phyloP scores from a whole-genome alignment of 345 rosid species.

The Pugionium cornutum region DNA sequence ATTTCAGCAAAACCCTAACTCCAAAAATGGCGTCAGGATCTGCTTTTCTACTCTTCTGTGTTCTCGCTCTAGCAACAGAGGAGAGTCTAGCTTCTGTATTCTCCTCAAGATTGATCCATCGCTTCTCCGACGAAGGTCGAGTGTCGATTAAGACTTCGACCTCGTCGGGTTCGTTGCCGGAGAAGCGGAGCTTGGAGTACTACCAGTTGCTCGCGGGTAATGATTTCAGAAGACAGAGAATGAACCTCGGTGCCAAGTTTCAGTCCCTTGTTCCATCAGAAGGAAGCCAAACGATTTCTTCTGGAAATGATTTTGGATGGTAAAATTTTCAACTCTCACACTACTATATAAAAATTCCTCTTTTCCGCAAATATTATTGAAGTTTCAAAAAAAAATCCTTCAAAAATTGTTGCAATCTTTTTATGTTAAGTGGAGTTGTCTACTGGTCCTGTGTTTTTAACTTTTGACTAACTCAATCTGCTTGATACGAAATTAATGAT shows the following conservation, averaged over 20 bases:
- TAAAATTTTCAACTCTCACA: slow-evolving; percentile 21
- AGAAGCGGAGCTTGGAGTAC: slow-evolving; percentile 60
- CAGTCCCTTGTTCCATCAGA: slow-evolving; percentile 69
- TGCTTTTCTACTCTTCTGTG: slow-evolving; percentile 27
- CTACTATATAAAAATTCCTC: not conserved
- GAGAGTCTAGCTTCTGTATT: slow-evolving; percentile 35
- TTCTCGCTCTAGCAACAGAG: slow-evolving; percentile 16
- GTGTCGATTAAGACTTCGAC: slow-evolving; percentile 38
- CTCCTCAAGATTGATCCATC: slow-evolving; percentile 68
- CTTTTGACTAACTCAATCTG: not conserved
- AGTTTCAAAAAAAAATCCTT: not conserved
- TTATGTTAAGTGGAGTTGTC: not conserved
- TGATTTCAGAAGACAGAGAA: slow-evolving; percentile 67
- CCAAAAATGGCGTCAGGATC: slow-evolving; percentile 41
- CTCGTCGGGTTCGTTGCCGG: slow-evolving; percentile 47
- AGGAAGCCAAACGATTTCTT: slow-evolving; percentile 68
- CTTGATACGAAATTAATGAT: not conserved
- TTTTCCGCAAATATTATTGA: not conserved
- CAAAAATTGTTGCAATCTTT: no score
- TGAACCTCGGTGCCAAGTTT: slow-evolving; percentile 66
- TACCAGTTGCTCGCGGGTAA: slow-evolving; percentile 49
- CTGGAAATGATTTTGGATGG: slow-evolving; percentile 83
- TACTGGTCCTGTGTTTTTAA: not conserved
- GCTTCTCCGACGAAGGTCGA: slow-evolving; percentile 75
- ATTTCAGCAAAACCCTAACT: slow-evolving; percentile 32